Percentiles rank a stretch among this genome's conserved stretches.
Evolutionary conservation across 2,329 filamentous ascomycete species (phyloP).

Genomic region (Colletotrichum sp.): DNA sequence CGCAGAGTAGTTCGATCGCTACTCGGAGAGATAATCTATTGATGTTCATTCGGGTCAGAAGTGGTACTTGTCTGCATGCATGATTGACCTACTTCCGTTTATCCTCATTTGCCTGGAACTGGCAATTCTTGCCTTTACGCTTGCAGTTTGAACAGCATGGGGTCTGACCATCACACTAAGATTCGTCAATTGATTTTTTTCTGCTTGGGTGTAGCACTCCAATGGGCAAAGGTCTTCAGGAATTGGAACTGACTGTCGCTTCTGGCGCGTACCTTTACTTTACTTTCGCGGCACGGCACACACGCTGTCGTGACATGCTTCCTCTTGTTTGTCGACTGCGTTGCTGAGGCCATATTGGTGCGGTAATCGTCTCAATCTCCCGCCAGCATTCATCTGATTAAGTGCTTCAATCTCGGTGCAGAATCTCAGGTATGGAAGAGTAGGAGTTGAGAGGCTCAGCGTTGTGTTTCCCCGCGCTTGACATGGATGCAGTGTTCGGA

Average conservation of each 20-base stretch:
- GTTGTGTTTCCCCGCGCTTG: background rate
- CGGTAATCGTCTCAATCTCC: background rate
- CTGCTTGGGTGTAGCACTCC: background rate
- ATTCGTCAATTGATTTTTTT: background rate
- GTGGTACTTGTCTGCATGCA: background rate
- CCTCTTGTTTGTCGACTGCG: constrained; percentile 14
- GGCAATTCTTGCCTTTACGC: background rate
- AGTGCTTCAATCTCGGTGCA: background rate
- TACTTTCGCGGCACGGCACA: constrained; percentile 49
- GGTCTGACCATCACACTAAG: background rate
- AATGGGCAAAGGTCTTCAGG: background rate
- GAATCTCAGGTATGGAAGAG: background rate
- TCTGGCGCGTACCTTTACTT: constrained; percentile 39
- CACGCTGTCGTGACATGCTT: constrained; percentile 49
- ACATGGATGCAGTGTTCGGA: background rate
- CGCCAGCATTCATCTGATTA: background rate
- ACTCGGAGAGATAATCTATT: background rate
- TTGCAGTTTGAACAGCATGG: background rate
- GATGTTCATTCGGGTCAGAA: background rate
- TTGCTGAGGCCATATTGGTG: background rate
- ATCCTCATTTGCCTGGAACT: background rate
- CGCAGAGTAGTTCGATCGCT: background rate
- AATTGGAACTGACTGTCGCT: background rate
- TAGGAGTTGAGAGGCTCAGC: background rate
- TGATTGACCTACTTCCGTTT: background rate